Evolutionary conservation across 169 alveolate species (phyloP), one percentile per base, ranked within the genome.

Genomic region (Cyclospora cayetanensis): DNA sequence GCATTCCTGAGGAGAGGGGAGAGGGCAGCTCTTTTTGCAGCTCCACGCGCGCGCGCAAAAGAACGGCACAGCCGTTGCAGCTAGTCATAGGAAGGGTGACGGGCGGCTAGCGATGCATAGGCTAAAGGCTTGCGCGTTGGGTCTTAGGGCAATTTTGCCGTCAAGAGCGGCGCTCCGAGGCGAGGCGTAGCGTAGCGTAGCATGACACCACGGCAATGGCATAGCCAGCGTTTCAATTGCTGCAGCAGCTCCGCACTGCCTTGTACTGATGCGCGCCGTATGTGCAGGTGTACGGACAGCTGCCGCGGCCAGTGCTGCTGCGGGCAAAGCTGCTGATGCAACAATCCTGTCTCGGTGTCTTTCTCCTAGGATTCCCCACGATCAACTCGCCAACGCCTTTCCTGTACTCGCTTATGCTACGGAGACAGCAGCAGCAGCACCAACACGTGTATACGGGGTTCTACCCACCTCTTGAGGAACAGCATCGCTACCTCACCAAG

Each of bases 281-380:
- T 70, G 46, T 70, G 31, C 82, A 70, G 82, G 82, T 70, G 82
- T 70, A 70, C 37, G 82, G 82, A 39, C 82, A 70, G 82, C 2
- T 70, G 27, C 82, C 82, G 46, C 50, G 25, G 82, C 82, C 82
- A 53, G 22, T 70, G 82, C 53, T 70, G 82, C 82, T 70, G 82
- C 82, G 37, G 82, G 20, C 4, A 34, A 70, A 70, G 82, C 82
- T 22, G 9, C 25, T 31, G 82, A 27, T 11, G 82, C 82, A 70
- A 53, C 55, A 70, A 29, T 53, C 52, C 29, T 70, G 82, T 35
- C 52, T 27, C 53, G 55, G 53, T 37, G 52, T 70, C 37, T 70
- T 70, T 25, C 82, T 70, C 4, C 3, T 70, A 25, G 82, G 82
- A n/a, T 70, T n/a, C 18, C 82, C 82, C 4, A 70, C 82, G 5